Evolutionary conservation across 768 basidiomycete species (phyloP), one percentile per base, ranked within the genome.

Genomic region (Agaricus blazei): DNA sequence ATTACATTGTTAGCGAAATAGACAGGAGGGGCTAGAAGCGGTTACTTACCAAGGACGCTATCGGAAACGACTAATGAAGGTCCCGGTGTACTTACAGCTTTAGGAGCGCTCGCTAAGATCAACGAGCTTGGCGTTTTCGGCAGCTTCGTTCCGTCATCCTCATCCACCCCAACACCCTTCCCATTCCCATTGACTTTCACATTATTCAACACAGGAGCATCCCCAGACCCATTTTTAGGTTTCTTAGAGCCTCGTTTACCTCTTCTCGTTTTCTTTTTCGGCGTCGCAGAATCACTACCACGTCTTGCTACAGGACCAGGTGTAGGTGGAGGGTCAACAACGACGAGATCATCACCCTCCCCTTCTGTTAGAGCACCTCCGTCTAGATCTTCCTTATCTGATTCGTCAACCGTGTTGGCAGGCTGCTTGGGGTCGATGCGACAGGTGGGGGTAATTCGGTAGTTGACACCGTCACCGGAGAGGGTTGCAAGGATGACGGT

Each of bases 21-120:
- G 57, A 4, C 19, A 15, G 48, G 37, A 23, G 29, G 54, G 15
- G n/a, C 23, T 6, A 4, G 45, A 49, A 24, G 27, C 28, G 11
- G 34, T 34, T 8, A 58, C 81, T 60, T 63, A 90, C 91, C 91
- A 31, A 93, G 77, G 42, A 92, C 72, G 0, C 75, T 79, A 46
- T 92, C 88, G 5, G 90, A 89, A 14, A 93, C 84, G 23, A 82
- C 63, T 42, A 93, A 71, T 0, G 86, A 87, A 5, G 85, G 72
- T 14, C 67, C 61, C 19, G 63, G 58, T 19, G 62, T 49, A 5
- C 67, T 58, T 14, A 41, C 40, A 8, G 67, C 62, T 27, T 66
- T 64, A 2, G 69, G 62, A 3, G 74, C 62, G n/a, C 58, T 62
- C 12, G 64, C 24, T 9, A 56, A 31, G n/a, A 56, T 64, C 29